Conservation (phyloP, 352 stramenopile species). For the Phytophthora rubi region DNA sequence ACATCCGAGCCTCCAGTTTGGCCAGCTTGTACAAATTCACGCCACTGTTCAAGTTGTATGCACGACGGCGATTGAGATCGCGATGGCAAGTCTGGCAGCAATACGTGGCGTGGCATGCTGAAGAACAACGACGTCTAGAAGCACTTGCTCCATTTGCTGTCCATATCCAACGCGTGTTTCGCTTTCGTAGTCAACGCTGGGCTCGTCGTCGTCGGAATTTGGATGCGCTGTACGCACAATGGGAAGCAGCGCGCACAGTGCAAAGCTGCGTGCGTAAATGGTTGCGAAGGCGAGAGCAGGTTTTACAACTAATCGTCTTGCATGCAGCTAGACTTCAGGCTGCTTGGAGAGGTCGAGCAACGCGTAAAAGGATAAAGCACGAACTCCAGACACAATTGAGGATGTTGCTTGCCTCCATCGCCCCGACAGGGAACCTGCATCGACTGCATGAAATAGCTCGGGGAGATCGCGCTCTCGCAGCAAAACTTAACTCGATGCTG, state of each 20-base stretch:
- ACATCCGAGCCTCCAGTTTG: slow-evolving; percentile 42
- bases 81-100: slow-evolving; percentile 45
- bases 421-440: slow-evolving; percentile 66
- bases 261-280: slow-evolving; percentile 42
- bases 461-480: slow-evolving; percentile 36
- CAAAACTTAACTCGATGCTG: slow-evolving; percentile 56
- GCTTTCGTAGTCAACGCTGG: slow-evolving; percentile 47
- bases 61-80: slow-evolving; percentile 43
- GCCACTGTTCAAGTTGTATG: slow-evolving; percentile 65
- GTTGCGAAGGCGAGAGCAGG: slow-evolving; percentile 29
- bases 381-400: slow-evolving; percentile 52
- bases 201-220: slow-evolving; percentile 40
- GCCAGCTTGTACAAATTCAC: slow-evolving; percentile 65
- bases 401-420: slow-evolving; percentile 49
- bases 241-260: slow-evolving; percentile 41
- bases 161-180: slow-evolving; percentile 68
- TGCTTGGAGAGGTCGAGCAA: slow-evolving; percentile 49
- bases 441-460: slow-evolving; percentile 57
- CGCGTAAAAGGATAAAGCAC: slow-evolving; percentile 47
- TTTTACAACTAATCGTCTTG: slow-evolving; percentile 27
- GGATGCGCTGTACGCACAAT: slow-evolving; percentile 41
- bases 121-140: slow-evolving; percentile 46
- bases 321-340: slow-evolving; percentile 53
- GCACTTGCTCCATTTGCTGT: slow-evolving; percentile 54
- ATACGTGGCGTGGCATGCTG: slow-evolving; percentile 54